phyloP scores from a whole-genome alignment of 768 basidiomycete genomes.

The Suillus bovinus region DNA sequence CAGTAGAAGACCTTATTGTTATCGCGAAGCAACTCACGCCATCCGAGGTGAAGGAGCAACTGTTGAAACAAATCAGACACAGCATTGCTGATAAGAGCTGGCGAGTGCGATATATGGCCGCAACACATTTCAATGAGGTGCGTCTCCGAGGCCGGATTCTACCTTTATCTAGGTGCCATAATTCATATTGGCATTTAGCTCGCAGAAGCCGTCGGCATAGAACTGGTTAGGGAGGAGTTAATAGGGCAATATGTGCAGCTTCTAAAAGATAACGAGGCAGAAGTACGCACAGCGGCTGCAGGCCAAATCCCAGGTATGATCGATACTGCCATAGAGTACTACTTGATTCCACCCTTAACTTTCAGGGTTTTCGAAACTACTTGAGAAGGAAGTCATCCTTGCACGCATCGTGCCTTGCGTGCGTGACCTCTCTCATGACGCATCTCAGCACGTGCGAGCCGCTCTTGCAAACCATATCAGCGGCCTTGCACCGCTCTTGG shows the following conservation, averaged over 20 bases:
- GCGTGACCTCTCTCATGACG: conserved; percentile 88
- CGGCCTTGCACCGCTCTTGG: conserved; percentile 92
- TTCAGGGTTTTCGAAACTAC: conserved; percentile 88
- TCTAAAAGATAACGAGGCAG: conserved; percentile 97
- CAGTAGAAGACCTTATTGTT: conserved; percentile 93
- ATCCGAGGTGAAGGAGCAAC: conserved; percentile 87
- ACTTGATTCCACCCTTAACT: conserved; percentile 14
- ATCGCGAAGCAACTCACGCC: conserved; percentile 84
- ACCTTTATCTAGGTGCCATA: background rate
- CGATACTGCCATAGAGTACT: background rate
- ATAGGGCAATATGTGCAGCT: conserved; percentile 91
- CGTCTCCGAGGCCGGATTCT: conserved; percentile 13
- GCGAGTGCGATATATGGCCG: conserved; percentile 99
- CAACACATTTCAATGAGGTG: conserved; percentile 95
- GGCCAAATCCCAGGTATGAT: conserved; percentile 91
- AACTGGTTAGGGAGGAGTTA: conserved; percentile 91
- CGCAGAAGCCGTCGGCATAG: conserved; percentile 85
- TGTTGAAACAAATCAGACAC: conserved; percentile 84
- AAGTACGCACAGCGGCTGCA: conserved; percentile 94
- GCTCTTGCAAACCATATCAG: conserved; percentile 95
- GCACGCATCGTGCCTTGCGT: conserved; percentile 94
- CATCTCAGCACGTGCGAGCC: conserved; percentile 95
- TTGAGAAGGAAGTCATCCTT: conserved; percentile 93
- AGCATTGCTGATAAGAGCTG: conserved; percentile 96
- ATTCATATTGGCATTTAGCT: conserved; percentile 48